A percentile compares a stretch with the other conserved stretches of the same genome.
Evolutionary conservation across 768 basidiomycete genomes (phyloP).

Genomic region (Tylopilus vinaceipallidus): DNA sequence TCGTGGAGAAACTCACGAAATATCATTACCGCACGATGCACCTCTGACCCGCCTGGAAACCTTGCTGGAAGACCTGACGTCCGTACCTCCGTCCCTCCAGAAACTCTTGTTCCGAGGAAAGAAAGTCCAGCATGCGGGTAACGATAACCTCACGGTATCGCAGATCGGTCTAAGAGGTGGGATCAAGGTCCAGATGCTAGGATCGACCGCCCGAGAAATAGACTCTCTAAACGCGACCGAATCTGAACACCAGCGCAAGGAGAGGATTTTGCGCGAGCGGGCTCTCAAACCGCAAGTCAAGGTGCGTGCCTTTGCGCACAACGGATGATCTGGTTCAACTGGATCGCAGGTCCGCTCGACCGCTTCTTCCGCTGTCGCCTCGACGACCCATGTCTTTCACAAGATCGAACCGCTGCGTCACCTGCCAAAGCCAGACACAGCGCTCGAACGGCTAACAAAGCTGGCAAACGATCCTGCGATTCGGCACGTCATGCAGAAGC

Average conservation of each 20-base stretch:
- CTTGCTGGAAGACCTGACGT: conserved; percentile 59
- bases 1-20: conserved; percentile 45
- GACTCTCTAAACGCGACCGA: conserved; percentile 53
- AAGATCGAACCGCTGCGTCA: conserved; percentile 58
- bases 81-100: conserved; percentile 62
- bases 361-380: conserved; percentile 36
- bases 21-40: conserved; percentile 49
- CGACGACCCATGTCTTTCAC: conserved; percentile 60
- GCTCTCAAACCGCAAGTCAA: conserved; percentile 56
- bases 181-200: conserved; percentile 67
- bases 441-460: conserved; percentile 50
- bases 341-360: conserved; percentile 56
- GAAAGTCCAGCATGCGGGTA: conserved; percentile 32
- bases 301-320: conserved; percentile 35
- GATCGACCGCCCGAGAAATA: conserved; percentile 59
- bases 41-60: conserved; percentile 52
- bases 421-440: conserved; percentile 61
- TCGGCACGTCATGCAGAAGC: conserved; percentile 64
- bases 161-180: conserved; percentile 63
- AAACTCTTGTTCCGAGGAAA: conserved; percentile 76
- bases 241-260: conserved; percentile 52
- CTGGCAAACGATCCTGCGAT: conserved; percentile 73
- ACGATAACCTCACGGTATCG: conserved; percentile 34
- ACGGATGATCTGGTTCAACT: not conserved
- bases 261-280: conserved; percentile 58